Base-by-base conservation (phyloP, 352 stramenopile genomes). In the Nothophytophthora sp. region DNA sequence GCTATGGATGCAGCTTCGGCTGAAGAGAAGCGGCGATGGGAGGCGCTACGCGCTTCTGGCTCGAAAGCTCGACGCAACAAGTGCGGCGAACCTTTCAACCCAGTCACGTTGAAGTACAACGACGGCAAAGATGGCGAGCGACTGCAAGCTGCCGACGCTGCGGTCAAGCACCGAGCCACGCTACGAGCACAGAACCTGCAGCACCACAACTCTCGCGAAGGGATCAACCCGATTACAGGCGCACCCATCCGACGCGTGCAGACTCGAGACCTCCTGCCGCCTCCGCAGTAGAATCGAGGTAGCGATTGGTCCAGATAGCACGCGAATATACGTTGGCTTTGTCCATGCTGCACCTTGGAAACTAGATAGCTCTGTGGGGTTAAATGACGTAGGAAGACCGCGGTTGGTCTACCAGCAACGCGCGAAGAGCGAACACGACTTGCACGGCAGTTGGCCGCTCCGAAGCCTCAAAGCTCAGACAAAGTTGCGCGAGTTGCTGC, bases 181-280 rank as follows among this genome's bases (percentile, higher is more conserved):
- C 30, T 79, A n/a, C 73, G 86, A 24, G 85, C 88, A 0, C 68
- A 92, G 44, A 91, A 92, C 55, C 54, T 96, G 55, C 76, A 90
- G 70, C 75, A 86, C 51, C 76, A 90, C 49, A 93, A 86, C 61
- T 91, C 85, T 4, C 74, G 86, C 18, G 72, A 60, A 12, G 86
- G 86, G 15, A 77, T 95, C 33, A 94, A 97, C 54, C 89, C 86
- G 19, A 93, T 97, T 55, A 97, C 84, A 19, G 88, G 86, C 10
- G 74, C 89, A 23, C 56, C 70, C 0, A 37, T 90, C 33, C 70
- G 67, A 7, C 66, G 63, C 11, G 62, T 86, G 40, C 59, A 77
- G 38, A 62, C 73, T 12, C 55, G 66, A 28, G 67, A 92, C 41
- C 55, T 88, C 20, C 43, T 89, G n/a, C 69, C 68, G 1, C 75